Conservation (phyloP, 306 rosid genomes). For the Vigna nakashimae region DNA sequence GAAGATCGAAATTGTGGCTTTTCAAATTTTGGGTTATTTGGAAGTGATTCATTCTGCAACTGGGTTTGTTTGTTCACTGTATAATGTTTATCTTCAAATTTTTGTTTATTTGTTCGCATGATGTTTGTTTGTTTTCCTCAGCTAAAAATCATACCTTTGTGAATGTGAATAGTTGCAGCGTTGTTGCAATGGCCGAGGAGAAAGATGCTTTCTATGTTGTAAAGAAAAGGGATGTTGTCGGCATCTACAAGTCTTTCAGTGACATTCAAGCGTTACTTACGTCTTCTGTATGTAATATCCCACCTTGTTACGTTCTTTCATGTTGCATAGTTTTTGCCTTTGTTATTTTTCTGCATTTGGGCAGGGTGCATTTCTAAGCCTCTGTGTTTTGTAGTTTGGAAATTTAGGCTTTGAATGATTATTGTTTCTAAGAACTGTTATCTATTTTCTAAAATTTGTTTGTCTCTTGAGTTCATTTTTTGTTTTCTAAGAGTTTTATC, state of each 20-base stretch:
- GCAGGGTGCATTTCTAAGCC: background rate
- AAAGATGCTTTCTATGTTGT: conserved; percentile 77
- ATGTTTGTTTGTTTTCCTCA: background rate
- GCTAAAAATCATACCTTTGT: conserved; percentile 9
- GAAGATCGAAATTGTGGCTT: background rate
- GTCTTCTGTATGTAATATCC: conserved; percentile 56
- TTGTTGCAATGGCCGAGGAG: conserved; percentile 70
- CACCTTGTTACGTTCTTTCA: conserved; percentile 7
- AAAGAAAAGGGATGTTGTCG: conserved; percentile 75
- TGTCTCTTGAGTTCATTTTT: background rate
- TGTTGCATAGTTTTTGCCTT: conserved; percentile 24
- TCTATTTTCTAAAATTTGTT: no score
- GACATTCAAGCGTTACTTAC: conserved; percentile 65
- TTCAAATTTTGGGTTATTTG: background rate
- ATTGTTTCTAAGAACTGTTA: background rate
- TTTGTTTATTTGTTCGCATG: conserved; percentile 6
- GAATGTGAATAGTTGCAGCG: conserved; percentile 38
- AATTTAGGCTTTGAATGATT: background rate
- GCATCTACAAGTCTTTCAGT: conserved; percentile 67
- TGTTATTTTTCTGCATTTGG: conserved; percentile 23
- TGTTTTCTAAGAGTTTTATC: no score
- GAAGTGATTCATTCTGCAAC: background rate
- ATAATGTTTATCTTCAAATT: background rate
- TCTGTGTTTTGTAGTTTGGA: background rate
- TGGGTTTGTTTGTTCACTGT: conserved; percentile 35